Base-by-base conservation (phyloP, 2,329 filamentous ascomycete species). In the Aspergillus novofumigatus region DNA sequence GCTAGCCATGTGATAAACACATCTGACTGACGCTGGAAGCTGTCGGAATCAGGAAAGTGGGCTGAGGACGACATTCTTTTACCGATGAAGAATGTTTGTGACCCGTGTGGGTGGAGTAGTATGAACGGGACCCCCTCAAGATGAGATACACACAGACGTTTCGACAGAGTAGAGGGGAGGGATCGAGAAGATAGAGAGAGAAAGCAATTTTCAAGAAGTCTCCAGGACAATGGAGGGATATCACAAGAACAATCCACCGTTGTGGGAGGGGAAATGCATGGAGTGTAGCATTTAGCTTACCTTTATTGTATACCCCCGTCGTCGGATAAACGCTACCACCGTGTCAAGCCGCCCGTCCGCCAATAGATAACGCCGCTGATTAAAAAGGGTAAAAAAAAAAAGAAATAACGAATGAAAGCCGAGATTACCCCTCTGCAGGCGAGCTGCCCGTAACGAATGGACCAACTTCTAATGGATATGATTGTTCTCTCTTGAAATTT, bases 1-100 rank as follows among this genome's bases (percentile, higher is more conserved):
- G 70, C 66, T 41, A 89, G 78, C 85, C 86, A 89, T 55, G 75
- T 65, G 59, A 85, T 63, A 65, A 88, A 88, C 9, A 70, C 70
- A 56, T 76, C 73, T 45, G 80, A 83, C 65, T 75, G 74, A 59
- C 69, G 65, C 62, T 80, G 70, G 62, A 80, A 81, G 58, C 71
- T 67, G 59, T 72, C 63, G 52, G 66, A 56, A 54, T 72, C 68
- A 42, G 64, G 51, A 61, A 74, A 73, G 60, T 75, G 73, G 59
- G 64, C 52, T 44, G 66, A 64, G 52, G 66, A 72, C 48, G 72
- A 71, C 73, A 75, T 75, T 55, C 59, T 64, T 52, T 48, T 51
- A 51, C 35, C 44, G 56, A 58, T 48, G 48, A 56, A 42, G 51
- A 60, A 45, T 45, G 42, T 45, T 45, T 20, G 8, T 20, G 42